These are phyloP conservation scores for Acer negundo DNA, from an alignment of 345 rosid genomes.

Conservation along the genomic window DNA sequence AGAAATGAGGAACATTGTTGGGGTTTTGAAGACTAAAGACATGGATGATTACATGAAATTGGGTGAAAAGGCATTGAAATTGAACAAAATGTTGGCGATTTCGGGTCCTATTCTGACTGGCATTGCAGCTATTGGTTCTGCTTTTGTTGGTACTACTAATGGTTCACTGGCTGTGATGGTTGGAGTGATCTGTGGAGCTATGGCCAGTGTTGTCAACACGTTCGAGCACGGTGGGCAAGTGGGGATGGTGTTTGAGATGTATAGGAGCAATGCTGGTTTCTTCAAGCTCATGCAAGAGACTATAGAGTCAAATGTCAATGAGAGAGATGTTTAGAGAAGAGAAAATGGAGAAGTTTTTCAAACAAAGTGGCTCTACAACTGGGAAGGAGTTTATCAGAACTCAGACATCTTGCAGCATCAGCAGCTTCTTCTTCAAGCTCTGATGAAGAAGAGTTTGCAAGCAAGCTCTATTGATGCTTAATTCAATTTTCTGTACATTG, in stretches of 20 bases:
- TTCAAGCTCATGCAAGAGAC: constrained; percentile 45
- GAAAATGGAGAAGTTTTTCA: constrained; percentile 45
- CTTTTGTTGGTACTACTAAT: constrained; percentile 28
- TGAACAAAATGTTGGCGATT: constrained; percentile 43
- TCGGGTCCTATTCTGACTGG: constrained; percentile 51
- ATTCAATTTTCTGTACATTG: neutral
- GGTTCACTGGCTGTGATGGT: constrained; percentile 28
- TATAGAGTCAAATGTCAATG: constrained; percentile 39
- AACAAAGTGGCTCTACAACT: constrained; percentile 44
- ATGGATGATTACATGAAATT: constrained; percentile 43
- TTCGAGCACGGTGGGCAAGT: constrained; percentile 51
- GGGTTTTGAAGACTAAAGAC: constrained; percentile 44
- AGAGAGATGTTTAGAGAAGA: constrained; percentile 34
- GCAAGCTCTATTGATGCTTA: constrained; percentile 44
- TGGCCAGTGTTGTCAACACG: constrained; percentile 41
- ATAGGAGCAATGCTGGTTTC: constrained; percentile 50
- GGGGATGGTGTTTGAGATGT: constrained; percentile 67
- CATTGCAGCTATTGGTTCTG: constrained; percentile 44
- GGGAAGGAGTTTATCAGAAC: constrained; percentile 52
- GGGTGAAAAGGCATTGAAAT: constrained; percentile 34
- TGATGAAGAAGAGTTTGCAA: constrained; percentile 40
- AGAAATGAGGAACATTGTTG: constrained; percentile 39
- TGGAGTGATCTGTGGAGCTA: constrained; percentile 42
- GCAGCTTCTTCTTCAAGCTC: neutral
- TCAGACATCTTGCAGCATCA: constrained; percentile 30